These are phyloP conservation scores for Lomentospora prolificans DNA, from an alignment of 2,329 filamentous ascomycete genomes.

Conservation along the genomic window DNA sequence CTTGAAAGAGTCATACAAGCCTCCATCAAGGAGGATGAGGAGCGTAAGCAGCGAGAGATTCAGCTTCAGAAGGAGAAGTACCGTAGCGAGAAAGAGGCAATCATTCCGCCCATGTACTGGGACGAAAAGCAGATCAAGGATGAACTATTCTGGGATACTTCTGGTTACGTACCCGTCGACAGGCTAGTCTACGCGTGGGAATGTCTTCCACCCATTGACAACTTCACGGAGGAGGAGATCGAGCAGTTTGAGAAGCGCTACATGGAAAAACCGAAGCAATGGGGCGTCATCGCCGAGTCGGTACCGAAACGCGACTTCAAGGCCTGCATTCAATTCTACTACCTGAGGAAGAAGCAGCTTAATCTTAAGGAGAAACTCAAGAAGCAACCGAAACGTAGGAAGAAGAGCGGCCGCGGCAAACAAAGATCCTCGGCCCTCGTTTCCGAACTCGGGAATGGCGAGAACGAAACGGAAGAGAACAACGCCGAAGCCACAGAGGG, in stretches of 20 bases:
- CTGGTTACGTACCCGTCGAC: conserved; percentile 54
- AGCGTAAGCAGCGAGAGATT: conserved; percentile 56
- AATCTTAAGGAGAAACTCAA: conserved; percentile 70
- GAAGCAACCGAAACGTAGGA: conserved; percentile 50
- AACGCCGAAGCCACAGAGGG: conserved; percentile 45
- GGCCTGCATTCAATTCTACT: conserved; percentile 79
- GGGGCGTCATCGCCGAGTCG: conserved; percentile 64
- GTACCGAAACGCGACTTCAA: conserved; percentile 62
- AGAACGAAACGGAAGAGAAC: conserved; percentile 45
- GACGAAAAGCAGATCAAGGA: conserved; percentile 48
- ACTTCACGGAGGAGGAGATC: conserved; percentile 64
- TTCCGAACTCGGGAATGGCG: conserved; percentile 53
- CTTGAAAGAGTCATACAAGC: conserved; percentile 62
- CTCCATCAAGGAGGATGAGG: conserved; percentile 61
- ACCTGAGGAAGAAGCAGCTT: conserved; percentile 64
- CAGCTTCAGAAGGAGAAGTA: conserved; percentile 58
- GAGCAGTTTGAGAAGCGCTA: conserved; percentile 65
- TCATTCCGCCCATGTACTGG: conserved; percentile 61
- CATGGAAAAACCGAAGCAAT: conserved; percentile 69
- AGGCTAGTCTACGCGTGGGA: conserved; percentile 61
- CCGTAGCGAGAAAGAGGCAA: conserved; percentile 67
- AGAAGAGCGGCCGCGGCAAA: conserved; percentile 46
- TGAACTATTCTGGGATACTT: conserved; percentile 53
- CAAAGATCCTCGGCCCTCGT: conserved; percentile 55
- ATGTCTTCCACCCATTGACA: conserved; percentile 61